These are phyloP conservation scores for Acaromyces ingoldii DNA, from an alignment of 1,284 basidiomycete species.

Conservation along the genomic window DNA sequence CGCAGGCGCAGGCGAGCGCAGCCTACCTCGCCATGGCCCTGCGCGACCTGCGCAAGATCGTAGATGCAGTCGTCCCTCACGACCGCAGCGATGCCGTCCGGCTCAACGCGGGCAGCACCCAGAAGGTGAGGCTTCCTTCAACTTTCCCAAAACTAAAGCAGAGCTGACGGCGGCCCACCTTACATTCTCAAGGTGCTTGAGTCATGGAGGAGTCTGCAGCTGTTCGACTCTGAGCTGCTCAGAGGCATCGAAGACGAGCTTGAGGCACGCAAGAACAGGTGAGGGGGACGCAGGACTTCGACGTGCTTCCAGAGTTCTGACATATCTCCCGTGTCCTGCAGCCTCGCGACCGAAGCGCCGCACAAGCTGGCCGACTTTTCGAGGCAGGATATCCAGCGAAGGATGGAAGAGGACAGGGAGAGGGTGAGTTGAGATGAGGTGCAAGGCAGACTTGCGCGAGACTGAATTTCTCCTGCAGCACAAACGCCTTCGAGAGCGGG, in stretches of 20 bases:
- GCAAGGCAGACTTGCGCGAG: not conserved
- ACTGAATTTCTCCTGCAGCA: constrained; percentile 55
- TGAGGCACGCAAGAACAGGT: constrained; percentile 9
- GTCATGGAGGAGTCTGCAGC: constrained; percentile 14
- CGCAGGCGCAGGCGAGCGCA: constrained; percentile 6
- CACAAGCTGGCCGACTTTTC: not conserved
- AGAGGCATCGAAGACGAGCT: constrained; percentile 67
- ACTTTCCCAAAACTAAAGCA: not conserved
- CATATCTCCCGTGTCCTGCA: not conserved
- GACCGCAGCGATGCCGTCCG: constrained; percentile 20
- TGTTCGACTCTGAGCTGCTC: constrained; percentile 63
- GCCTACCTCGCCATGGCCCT: constrained; percentile 13
- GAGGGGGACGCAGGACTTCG: too few species aligned
- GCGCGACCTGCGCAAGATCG: constrained; percentile 14
- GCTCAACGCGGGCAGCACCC: constrained; percentile 19
- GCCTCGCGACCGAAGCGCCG: too few species aligned
- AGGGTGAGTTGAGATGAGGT: constrained; percentile 53
- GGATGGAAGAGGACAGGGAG: constrained; percentile 71
- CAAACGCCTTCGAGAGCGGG: constrained; percentile 75
- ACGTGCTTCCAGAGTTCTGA: too few species aligned
- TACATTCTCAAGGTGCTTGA: constrained; percentile 12
- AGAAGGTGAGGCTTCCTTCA: constrained; percentile 11
- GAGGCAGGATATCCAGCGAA: constrained; percentile 2
- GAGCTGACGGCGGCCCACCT: not conserved
- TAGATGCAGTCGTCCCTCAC: constrained; percentile 19